Conservation (phyloP, 306 rosid species). For the Myrica gale region DNA sequence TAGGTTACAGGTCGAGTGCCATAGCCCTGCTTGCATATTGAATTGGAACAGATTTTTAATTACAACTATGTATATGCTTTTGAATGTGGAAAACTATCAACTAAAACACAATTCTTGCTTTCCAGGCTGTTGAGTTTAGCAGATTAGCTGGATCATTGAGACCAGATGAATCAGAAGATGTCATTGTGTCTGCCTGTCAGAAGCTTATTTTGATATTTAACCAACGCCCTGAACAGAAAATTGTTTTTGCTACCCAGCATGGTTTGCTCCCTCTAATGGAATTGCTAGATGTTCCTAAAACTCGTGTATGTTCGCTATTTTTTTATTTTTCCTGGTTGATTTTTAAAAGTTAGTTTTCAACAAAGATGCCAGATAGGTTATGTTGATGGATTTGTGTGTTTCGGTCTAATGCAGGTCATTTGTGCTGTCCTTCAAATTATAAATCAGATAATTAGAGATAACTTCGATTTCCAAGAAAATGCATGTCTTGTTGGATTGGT, state of each 20-base stretch:
- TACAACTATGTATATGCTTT: background rate
- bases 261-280: constrained; percentile 91
- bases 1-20: background rate
- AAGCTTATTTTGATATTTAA: constrained; percentile 74
- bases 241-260: constrained; percentile 87
- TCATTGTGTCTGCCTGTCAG: constrained; percentile 82
- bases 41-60: background rate
- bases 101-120: constrained; percentile 18
- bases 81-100: constrained; percentile 28
- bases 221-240: constrained; percentile 92
- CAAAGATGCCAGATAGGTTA: too few species aligned
- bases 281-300: constrained; percentile 81
- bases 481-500: constrained; percentile 99
- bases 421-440: constrained; percentile 96
- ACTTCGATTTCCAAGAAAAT: constrained; percentile 86
- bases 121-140: constrained; percentile 94
- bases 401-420: constrained; percentile 56
- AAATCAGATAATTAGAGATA: constrained; percentile 88
- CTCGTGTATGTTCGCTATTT: constrained; percentile 64
- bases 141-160: constrained; percentile 78
- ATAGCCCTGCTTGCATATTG: background rate
- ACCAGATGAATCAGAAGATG: constrained; percentile 87
- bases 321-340: constrained; percentile 1
- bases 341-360: background rate
- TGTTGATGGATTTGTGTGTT: background rate